Conservation (phyloP, 1,284 basidiomycete species). For the Agaricales sp. region DNA sequence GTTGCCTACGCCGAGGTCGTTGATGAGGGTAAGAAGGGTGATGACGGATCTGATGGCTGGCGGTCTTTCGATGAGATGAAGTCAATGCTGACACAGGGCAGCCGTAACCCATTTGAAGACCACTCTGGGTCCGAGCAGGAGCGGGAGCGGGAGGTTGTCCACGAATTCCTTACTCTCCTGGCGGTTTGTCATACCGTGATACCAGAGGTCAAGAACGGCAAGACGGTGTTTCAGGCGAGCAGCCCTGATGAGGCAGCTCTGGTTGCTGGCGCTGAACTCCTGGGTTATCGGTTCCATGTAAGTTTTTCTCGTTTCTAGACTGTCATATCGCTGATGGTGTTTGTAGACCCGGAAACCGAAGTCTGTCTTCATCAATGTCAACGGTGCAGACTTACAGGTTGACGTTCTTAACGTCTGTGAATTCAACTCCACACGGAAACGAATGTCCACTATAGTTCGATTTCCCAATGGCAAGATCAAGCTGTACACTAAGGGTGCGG, state of each 20-base stretch:
- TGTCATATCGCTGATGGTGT: neutral
- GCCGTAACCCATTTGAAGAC: constrained; percentile 45
- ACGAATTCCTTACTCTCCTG: constrained; percentile 85
- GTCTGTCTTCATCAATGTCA: constrained; percentile 83
- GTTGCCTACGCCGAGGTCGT: constrained; percentile 84
- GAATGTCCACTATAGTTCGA: constrained; percentile 94
- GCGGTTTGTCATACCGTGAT: constrained; percentile 99
- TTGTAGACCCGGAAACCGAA: constrained; percentile 86
- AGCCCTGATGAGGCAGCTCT: constrained; percentile 98
- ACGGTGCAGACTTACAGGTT: constrained; percentile 70
- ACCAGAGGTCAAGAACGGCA: constrained; percentile 82
- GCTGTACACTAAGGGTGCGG: constrained; percentile 95
- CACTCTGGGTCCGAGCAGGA: constrained; percentile 27
- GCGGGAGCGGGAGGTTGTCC: constrained; percentile 47
- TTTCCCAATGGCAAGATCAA: constrained; percentile 88
- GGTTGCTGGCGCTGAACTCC: constrained; percentile 86
- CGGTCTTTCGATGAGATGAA: constrained; percentile 69
- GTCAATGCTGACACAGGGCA: constrained; percentile 34
- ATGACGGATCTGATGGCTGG: constrained; percentile 63
- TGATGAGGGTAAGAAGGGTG: constrained; percentile 70
- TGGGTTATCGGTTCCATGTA: constrained; percentile 93
- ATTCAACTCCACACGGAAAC: constrained; percentile 95
- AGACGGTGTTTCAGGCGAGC: constrained; percentile 89
- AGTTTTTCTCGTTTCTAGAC: constrained; percentile 22
- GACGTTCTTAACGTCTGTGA: constrained; percentile 96